phyloP scores from a whole-genome alignment of 495 filamentous ascomycete species.

The Podospora sp. region DNA sequence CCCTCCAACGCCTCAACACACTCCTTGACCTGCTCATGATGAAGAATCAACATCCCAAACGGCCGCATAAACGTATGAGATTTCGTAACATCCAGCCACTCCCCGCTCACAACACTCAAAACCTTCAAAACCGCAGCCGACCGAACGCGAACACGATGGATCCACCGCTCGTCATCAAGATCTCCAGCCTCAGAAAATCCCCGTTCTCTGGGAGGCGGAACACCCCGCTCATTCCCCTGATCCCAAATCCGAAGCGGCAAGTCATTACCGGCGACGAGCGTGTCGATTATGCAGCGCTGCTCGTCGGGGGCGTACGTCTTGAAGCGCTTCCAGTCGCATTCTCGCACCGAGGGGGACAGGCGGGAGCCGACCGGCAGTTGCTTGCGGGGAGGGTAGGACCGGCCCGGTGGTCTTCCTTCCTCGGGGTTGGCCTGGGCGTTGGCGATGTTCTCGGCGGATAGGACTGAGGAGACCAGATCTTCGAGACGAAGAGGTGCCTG shows the following conservation, averaged over 20 bases:
- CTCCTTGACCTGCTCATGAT: constrained; percentile 1
- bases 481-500: not conserved
- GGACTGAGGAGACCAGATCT: not conserved
- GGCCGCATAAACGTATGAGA: constrained; percentile 13
- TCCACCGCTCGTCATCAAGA: not conserved
- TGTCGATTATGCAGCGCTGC: not conserved
- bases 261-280: not conserved
- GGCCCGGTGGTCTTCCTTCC: too few species aligned
- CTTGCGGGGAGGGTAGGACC: not conserved
- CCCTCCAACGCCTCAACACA: not conserved
- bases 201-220: not conserved
- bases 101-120: constrained; percentile 3
- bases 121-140: constrained; percentile 1
- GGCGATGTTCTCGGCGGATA: not conserved
- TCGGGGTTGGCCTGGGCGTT: not conserved
- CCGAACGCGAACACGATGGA: constrained; percentile 13
- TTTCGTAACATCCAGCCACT: constrained; percentile 5
- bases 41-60: constrained; percentile 8
- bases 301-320: not conserved
- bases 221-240: not conserved
- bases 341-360: not conserved
- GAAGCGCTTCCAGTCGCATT: constrained; percentile 9
- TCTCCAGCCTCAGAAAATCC: not conserved
- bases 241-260: not conserved
- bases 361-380: not conserved